Evolutionary conservation across 208 protist genomes (phyloP), one percentile per base, ranked within the genome.

Genomic region (Angomonas ambiguus): DNA sequence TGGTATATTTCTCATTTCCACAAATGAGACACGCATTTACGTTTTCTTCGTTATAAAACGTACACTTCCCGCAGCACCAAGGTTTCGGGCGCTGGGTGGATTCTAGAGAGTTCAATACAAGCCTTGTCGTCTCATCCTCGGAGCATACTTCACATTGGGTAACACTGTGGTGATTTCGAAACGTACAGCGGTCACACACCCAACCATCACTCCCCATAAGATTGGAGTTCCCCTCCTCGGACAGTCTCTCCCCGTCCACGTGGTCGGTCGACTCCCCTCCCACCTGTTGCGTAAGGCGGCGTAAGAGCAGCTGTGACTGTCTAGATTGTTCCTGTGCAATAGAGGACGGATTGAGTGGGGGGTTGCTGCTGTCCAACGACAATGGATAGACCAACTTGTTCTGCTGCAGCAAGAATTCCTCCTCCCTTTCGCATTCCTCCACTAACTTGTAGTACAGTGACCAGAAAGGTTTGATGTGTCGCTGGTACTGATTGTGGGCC

Each of bases 391-490:
- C 55, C 45, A 65, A 57, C 33, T 65, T 57, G 20, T 78, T 71
- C 16, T 67, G 51, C 42, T 55, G 62, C 0, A 84, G 71, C 41
- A 89, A 74, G 2, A 61, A 41, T 42, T 86, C 38, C 31, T 95
- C 83, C 18, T 90, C 60, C 28, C 64, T 76, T 59, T 93, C 87
- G 59, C 85, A 91, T 67, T 96, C 85, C 18, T 66, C 62, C 16
- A 91, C 80, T 3, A 96, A 74, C 22, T 92, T 58, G 35, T 89
- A 74, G 67, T 93, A 91, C 6, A 92, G 75, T 35, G 73, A 56
- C 85, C 87, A 93, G 61, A 96, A 96, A 4, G 72, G 41, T 41
- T 74, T 71, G 58, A 93, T 71, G 62, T 96, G 91, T 30, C 64
- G 71, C 0, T 75, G 79, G 63, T 83, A 67, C 25, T 69, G 59